Conservation (phyloP, 2,329 filamentous ascomycete species). For the Fusarium newnesense region DNA sequence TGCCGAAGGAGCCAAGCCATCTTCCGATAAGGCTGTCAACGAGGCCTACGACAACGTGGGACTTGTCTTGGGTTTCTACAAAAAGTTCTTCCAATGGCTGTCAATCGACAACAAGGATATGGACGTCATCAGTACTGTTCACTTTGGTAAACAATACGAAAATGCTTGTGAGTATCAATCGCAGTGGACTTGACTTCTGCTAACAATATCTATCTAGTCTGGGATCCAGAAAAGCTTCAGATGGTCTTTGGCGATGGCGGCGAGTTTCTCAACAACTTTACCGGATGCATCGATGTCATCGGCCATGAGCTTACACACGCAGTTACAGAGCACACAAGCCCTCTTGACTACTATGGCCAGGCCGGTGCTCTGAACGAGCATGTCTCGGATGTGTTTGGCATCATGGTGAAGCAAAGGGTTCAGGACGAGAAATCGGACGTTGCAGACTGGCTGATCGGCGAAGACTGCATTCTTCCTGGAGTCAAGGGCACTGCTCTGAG, state of each 20-base stretch:
- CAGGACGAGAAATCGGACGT: slow-evolving; percentile 56
- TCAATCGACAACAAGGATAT: slow-evolving; percentile 63
- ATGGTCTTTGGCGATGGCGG: slow-evolving; percentile 68
- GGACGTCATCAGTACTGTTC: slow-evolving; percentile 62
- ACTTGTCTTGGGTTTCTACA: slow-evolving; percentile 61
- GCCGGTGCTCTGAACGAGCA: slow-evolving; percentile 67
- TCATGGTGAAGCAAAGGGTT: slow-evolving; percentile 66
- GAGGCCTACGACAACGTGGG: slow-evolving; percentile 63
- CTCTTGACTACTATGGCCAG: slow-evolving; percentile 62
- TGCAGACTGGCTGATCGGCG: slow-evolving; percentile 66
- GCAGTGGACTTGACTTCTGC: neutral
- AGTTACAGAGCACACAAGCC: slow-evolving; percentile 61
- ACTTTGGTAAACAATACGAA: slow-evolving; percentile 61
- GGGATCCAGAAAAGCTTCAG: slow-evolving; percentile 59
- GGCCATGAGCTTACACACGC: slow-evolving; percentile 68
- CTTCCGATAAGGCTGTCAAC: slow-evolving; percentile 57
- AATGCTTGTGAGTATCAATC: slow-evolving; percentile 57
- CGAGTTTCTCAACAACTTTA: slow-evolving; percentile 62
- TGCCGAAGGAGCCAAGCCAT: neutral
- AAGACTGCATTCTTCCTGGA: slow-evolving; percentile 61
- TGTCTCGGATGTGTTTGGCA: slow-evolving; percentile 65
- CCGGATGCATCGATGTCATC: slow-evolving; percentile 64
- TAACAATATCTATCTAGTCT: slow-evolving; percentile 51
- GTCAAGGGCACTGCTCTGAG: slow-evolving; percentile 63
- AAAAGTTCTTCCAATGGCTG: slow-evolving; percentile 59